Evolutionary conservation across 106 monocot species (phyloP), one percentile per base, ranked within the genome.

Genomic region (Acorus gramineus): DNA sequence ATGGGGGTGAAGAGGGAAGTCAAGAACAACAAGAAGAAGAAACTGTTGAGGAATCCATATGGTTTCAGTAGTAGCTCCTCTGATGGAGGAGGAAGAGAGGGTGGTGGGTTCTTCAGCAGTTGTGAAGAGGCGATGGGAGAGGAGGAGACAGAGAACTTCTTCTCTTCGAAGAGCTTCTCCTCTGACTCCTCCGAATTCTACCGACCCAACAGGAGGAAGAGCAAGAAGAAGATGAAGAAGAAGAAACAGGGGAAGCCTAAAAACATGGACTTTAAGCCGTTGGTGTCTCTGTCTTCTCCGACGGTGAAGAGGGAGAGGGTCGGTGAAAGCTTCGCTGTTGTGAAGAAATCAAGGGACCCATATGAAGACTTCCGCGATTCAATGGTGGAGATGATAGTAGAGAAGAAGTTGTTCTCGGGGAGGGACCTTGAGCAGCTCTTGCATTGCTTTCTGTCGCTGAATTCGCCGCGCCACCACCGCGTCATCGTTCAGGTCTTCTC

Each of bases 111-210:
- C 44, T 76, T 77, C 50, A 78, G 78, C 63, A 73, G 74, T 49
- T 68, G 63, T 6, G 79, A 72, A 49, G 52, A 44, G 12, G 53
- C 46, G 48, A 65, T 55, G 14, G 64, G 73, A 11, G 77, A 69
- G 69, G 71, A 46, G 44, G 81, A 72, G 50, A 59, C 68, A 7
- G 69, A 83, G 52, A 62, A 78, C 4, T 69, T 83, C 69, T 74
- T 87, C 68, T 83, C 83, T 0, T 87, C 87, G 14, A 71, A 68
- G 61, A 87, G 92, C 80, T 87, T 92, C 77, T 84, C 86, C 44
- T 85, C 82, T 10, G 87, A 85, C 43, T 87, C 87, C 12, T 87
- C 80, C 6, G 82, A 73, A 49, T 80, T 87, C 80, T 85, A 87
- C 75, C 76, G 73, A 28, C 72, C 57, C 0, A 64, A 65, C 13